phyloP scores from a whole-genome alignment of 371 early-diverging fungal genomes.

The Phascolomyces articulosus region DNA sequence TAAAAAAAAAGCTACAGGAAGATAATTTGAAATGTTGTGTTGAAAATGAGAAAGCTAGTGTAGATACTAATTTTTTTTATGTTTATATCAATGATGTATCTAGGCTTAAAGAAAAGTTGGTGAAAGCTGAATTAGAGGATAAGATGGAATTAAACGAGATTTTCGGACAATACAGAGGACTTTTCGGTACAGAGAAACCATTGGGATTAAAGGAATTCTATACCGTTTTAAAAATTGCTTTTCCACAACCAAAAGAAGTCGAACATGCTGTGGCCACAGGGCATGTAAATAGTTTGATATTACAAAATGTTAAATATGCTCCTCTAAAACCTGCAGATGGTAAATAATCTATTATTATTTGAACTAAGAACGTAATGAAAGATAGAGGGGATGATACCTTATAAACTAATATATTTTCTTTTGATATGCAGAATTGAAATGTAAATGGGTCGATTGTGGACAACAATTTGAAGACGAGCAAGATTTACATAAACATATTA shows the following conservation, averaged over 20 bases:
- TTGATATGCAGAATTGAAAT: constrained; percentile 16
- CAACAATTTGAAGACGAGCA: constrained; percentile 45
- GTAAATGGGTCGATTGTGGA: constrained; percentile 58
- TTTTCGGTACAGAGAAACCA: constrained; percentile 46
- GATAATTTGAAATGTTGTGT: no score
- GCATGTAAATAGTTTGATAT: constrained; percentile 9
- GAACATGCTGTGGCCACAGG: constrained; percentile 21
- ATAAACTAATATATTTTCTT: neutral
- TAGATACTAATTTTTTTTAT: neutral
- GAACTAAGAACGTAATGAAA: no score
- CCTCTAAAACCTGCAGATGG: constrained; percentile 20
- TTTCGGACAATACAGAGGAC: constrained; percentile 34
- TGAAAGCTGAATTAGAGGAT: constrained; percentile 27
- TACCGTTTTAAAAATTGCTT: constrained; percentile 52
- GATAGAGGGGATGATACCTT: no score
- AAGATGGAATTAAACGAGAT: constrained; percentile 36
- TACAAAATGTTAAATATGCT: constrained; percentile 25
- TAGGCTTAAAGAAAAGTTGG: constrained; percentile 50
- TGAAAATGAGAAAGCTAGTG: neutral
- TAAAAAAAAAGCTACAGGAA: no score
- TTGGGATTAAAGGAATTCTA: constrained; percentile 48
- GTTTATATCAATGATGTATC: neutral
- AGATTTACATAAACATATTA: constrained; percentile 47
- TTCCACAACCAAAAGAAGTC: constrained; percentile 41
- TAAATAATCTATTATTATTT: constrained; percentile 1